These are phyloP conservation scores for Exophiala lecanii-corni DNA, from an alignment of 2,329 filamentous ascomycete genomes.

Conservation along the genomic window DNA sequence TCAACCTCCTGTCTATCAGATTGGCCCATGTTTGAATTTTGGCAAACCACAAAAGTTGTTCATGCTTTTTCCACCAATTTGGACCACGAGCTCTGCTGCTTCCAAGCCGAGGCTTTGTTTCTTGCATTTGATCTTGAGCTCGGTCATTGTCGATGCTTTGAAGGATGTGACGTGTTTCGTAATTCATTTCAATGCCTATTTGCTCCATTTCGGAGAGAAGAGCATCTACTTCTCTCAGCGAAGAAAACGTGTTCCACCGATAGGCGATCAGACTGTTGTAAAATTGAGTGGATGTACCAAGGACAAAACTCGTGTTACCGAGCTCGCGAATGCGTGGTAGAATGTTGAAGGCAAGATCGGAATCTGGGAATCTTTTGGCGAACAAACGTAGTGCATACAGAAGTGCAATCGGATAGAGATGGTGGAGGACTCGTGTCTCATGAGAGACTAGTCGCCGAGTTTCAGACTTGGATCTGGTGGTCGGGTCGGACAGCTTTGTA, in stretches of 20 bases:
- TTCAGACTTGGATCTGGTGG: too few species aligned
- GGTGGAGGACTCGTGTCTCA: slow-evolving; percentile 11
- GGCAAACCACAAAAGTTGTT: slow-evolving; percentile 21
- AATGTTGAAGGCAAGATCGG: slow-evolving; percentile 37
- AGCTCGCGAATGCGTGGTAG: slow-evolving; percentile 37
- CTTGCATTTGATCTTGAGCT: slow-evolving; percentile 6
- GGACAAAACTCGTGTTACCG: slow-evolving; percentile 39
- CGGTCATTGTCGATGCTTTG: slow-evolving; percentile 16
- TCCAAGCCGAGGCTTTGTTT: background rate
- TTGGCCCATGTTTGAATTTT: slow-evolving; percentile 19
- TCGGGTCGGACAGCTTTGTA: too few species aligned
- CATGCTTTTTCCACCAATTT: slow-evolving; percentile 19
- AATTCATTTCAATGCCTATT: slow-evolving; percentile 36
- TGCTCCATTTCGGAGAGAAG: slow-evolving; percentile 42
- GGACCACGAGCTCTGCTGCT: slow-evolving; percentile 6
- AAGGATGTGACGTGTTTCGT: slow-evolving; percentile 29
- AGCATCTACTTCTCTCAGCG: slow-evolving; percentile 37
- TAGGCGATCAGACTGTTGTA: slow-evolving; percentile 43
- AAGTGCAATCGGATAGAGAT: slow-evolving; percentile 40
- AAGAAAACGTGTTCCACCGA: slow-evolving; percentile 39
- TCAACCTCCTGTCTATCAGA: too few species aligned
- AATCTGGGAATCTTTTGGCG: slow-evolving; percentile 37
- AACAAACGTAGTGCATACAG: slow-evolving; percentile 39
- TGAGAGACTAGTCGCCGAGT: background rate
- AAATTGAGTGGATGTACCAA: slow-evolving; percentile 38